phyloP scores from a whole-genome alignment of 352 stramenopile genomes.

The Phytophthora foliorum region DNA sequence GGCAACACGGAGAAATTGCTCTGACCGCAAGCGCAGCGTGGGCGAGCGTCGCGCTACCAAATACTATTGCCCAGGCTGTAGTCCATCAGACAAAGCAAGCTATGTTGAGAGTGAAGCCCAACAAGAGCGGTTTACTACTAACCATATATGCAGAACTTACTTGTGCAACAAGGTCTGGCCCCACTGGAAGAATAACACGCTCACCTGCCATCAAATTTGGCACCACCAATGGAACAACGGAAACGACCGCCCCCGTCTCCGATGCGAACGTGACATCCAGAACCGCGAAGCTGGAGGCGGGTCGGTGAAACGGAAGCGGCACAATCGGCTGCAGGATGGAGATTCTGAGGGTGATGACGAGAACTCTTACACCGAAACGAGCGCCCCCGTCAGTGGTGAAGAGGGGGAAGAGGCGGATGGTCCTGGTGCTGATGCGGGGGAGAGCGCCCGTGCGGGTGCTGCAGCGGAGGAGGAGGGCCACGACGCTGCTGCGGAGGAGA shows the following conservation, averaged over 20 bases:
- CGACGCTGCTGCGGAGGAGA: too few relatives aligned
- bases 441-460: too few relatives aligned
- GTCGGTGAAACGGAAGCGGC: background rate
- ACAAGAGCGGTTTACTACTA: background rate
- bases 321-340: too few relatives aligned
- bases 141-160: background rate
- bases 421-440: too few relatives aligned
- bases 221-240: constrained; percentile 7
- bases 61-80: background rate
- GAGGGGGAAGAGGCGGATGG: too few relatives aligned
- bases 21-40: background rate
- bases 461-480: too few relatives aligned
- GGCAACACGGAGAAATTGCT: too few relatives aligned
- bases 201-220: constrained; percentile 17
- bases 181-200: constrained; percentile 15
- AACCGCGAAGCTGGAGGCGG: background rate
- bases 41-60: background rate
- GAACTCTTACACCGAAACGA: too few relatives aligned
- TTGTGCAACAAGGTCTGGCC: constrained; percentile 18
- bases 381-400: too few relatives aligned
- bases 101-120: background rate
- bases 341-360: too few relatives aligned
- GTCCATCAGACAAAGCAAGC: background rate
- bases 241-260: background rate
- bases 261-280: constrained; percentile 11